phyloP scores from a whole-genome alignment of 805 yeast species.

The Monosporozyma solicola region DNA sequence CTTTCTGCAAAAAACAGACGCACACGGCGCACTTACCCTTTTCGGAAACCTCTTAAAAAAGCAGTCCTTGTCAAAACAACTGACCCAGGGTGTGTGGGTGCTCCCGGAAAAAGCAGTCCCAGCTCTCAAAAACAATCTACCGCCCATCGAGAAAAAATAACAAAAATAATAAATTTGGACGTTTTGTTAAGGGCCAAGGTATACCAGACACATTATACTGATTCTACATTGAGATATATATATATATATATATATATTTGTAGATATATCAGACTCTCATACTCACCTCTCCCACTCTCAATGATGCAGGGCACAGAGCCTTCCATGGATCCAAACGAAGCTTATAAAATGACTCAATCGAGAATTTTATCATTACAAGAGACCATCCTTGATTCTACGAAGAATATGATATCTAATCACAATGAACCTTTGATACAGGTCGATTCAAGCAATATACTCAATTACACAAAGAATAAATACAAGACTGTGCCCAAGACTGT shows the following conservation, averaged over 20 bases:
- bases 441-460: conserved; percentile 6
- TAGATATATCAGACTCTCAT: too few relatives aligned
- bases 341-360: conserved; percentile 26
- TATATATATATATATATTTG: too few relatives aligned
- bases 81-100: not conserved
- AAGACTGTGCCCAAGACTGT: conserved; percentile 3
- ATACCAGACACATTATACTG: too few relatives aligned
- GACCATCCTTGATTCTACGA: conserved; percentile 25
- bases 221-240: too few relatives aligned
- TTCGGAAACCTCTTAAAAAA: not conserved
- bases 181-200: too few relatives aligned
- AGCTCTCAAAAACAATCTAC: not conserved
- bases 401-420: conserved; percentile 1
- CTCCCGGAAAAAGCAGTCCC: too few relatives aligned
- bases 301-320: not conserved
- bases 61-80: too few relatives aligned
- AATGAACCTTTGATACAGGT: not conserved
- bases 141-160: too few relatives aligned
- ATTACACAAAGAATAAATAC: conserved; percentile 6
- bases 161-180: too few relatives aligned
- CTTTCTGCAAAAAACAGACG: not conserved
- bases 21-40: not conserved
- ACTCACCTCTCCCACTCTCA: too few relatives aligned
- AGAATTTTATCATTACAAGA: conserved; percentile 28
- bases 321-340: conserved; percentile 9